Conservation (phyloP, 2,329 filamentous ascomycete species). For the Epicoccum sorghinum region DNA sequence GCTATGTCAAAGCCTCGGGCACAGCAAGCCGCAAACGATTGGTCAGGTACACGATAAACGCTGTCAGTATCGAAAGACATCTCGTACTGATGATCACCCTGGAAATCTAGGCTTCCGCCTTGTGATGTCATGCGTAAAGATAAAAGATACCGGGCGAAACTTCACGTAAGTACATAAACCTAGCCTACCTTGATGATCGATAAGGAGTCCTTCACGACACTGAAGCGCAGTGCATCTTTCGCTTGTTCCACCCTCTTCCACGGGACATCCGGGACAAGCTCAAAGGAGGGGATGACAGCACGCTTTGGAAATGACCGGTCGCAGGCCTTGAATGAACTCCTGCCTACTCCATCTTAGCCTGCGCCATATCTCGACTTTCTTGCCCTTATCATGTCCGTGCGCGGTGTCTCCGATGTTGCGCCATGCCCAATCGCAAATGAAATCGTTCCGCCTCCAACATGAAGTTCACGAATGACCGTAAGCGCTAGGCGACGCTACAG, state of each 20-base stretch:
- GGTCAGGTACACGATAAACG: neutral
- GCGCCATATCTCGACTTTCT: neutral
- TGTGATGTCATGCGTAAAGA: neutral
- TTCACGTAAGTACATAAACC: neutral
- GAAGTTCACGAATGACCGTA: neutral
- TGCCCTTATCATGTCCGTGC: neutral
- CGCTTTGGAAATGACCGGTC: neutral
- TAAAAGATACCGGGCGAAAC: neutral
- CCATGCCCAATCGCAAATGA: neutral
- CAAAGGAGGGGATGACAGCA: neutral
- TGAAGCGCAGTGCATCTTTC: too few relatives aligned
- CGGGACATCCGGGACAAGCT: neutral
- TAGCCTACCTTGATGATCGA: too few relatives aligned
- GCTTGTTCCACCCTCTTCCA: too few relatives aligned
- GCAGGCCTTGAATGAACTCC: neutral
- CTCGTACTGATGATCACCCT: neutral
- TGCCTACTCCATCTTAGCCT: neutral
- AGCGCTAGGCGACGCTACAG: conserved; percentile 1
- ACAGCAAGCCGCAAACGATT: neutral
- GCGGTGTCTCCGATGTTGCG: neutral
- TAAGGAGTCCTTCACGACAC: too few relatives aligned
- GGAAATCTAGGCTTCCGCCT: neutral
- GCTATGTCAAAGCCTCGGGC: neutral
- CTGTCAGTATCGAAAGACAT: neutral
- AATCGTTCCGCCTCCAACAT: conserved; percentile 3